Base-by-base conservation (phyloP, 2,329 filamentous ascomycete species). In the Pseudohalonectria lignicola region DNA sequence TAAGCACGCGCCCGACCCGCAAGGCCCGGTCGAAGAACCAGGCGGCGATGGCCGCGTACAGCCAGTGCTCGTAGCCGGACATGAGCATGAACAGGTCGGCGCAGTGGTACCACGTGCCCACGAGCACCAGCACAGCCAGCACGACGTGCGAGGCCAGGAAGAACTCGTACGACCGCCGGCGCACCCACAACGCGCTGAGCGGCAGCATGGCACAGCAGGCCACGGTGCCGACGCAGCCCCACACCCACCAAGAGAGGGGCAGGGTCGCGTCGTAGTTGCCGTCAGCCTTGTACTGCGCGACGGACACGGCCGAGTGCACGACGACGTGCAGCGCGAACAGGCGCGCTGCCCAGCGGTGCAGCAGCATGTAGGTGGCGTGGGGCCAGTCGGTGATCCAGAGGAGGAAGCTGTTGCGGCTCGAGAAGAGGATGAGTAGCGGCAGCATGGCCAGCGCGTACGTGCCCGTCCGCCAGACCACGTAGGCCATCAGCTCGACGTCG, bases 1-100 rank as follows among this genome's bases (percentile, higher is more conserved):
- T 56, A 6, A 53, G 40, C 2, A 69, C 48, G 0, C 67, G 54
- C 0, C 49, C 29, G 0, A 69, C 39, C 3, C 69, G 55, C 2
- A 60, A 37, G 0, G 65, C 11, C 0, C 67, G 60, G 43, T 74
- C 69, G 37, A 64, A 64, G 6, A 49, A 45, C 54, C 55, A 59
- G 3, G 55, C 42, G 0, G 47, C 50, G 4, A 43, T 39, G 9
- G 46, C 46, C 2, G 44, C 41, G 36, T 53, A 54, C 4, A 53
- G 21, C 33, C 40, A 44, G 13, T 17, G 16, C 23, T 40, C 31
- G 15, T 35, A 39, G 2, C 33, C 29, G 11, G n/a, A 2, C 11
- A 7, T 7, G 17, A 15, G 7, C 42, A 61, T 66, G 8, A 47
- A 37, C 51, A 56, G 57, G 15, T 17, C 15, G 15, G 17, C 31